Evolutionary conservation across 352 stramenopile genomes (phyloP), one percentile per base, ranked within the genome.

Genomic region (Globisporangium lucens): DNA sequence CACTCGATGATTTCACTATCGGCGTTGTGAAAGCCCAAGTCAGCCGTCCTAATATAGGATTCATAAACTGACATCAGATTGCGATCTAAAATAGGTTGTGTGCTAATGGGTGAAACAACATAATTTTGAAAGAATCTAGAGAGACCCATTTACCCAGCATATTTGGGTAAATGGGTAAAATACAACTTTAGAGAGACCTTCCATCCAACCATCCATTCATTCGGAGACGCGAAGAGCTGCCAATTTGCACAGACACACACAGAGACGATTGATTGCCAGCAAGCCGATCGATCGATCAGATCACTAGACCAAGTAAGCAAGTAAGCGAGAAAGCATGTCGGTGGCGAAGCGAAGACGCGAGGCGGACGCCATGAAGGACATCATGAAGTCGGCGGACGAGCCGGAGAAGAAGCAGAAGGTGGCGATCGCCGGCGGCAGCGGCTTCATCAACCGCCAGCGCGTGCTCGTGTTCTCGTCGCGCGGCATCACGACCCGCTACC

Each of bases 401-500:
- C 63, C 61, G 29, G 75, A 80, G 41, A 80, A 83, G 73, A 80
- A 83, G 75, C 73, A 78, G 61, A 78, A 80, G 71, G 63, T 83
- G 2, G 66, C 66, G 15, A 47, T 66, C 30, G 67, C 67, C n/a
- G 67, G 67, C 47, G 67, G 67, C 61, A 78, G 66, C 58, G 70
- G 75, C 61, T 98, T 97, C 74, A 55, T 89, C 10, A 98, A 98
- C 85, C 98, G 98, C 76, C 91, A 98, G 79, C 89, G 93, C 36
- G 89, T 97, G 71, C 84, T 98, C 36, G 89, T 98, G 57, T 96
- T 98, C 68, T 95, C 83, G 63, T 98, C 91, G 68, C 89, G 93
- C 22, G 93, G 93, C 65, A 95, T 98, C 75, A 98, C 83, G 62
- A 96, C 97, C 17, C 89, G 98, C 52, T 99, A 99, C 78, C 90